Conservation (phyloP, 495 filamentous ascomycete species). For the Aspergillus baeticus region DNA sequence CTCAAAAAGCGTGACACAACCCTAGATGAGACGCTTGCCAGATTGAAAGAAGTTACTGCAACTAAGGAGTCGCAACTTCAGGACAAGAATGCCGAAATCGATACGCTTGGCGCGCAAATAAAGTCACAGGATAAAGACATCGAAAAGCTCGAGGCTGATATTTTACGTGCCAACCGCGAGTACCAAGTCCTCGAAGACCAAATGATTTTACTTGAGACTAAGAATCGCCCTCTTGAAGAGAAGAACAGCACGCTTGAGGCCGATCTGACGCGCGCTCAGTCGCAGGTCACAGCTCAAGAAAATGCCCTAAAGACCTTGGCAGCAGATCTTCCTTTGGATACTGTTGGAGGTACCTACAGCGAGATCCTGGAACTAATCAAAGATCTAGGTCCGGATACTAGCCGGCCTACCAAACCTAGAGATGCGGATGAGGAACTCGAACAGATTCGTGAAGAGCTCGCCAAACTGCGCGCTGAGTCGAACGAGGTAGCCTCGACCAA, state of each 20-base stretch:
- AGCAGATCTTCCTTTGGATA: constrained; percentile 36
- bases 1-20: constrained; percentile 35
- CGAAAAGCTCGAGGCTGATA: constrained; percentile 36
- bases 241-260: constrained; percentile 44
- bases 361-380: constrained; percentile 46
- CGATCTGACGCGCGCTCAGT: constrained; percentile 39
- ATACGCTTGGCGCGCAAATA: constrained; percentile 40
- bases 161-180: constrained; percentile 34
- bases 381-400: constrained; percentile 27
- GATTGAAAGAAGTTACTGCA: constrained; percentile 35
- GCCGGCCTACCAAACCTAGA: constrained; percentile 22
- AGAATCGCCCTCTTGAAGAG: constrained; percentile 41
- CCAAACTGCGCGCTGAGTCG: constrained; percentile 29
- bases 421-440: constrained; percentile 23
- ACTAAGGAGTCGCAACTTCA: constrained; percentile 36
- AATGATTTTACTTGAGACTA: constrained; percentile 36
- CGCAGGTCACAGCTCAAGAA: constrained; percentile 44
- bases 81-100: constrained; percentile 41
- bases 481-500: constrained; percentile 26
- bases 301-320: constrained; percentile 42
- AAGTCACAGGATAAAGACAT: constrained; percentile 35
- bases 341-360: constrained; percentile 37
- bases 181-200: constrained; percentile 36
- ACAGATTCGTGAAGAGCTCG: constrained; percentile 29
- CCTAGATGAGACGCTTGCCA: constrained; percentile 38